Base-by-base conservation (phyloP, 805 yeast species). In the Candida montana region DNA sequence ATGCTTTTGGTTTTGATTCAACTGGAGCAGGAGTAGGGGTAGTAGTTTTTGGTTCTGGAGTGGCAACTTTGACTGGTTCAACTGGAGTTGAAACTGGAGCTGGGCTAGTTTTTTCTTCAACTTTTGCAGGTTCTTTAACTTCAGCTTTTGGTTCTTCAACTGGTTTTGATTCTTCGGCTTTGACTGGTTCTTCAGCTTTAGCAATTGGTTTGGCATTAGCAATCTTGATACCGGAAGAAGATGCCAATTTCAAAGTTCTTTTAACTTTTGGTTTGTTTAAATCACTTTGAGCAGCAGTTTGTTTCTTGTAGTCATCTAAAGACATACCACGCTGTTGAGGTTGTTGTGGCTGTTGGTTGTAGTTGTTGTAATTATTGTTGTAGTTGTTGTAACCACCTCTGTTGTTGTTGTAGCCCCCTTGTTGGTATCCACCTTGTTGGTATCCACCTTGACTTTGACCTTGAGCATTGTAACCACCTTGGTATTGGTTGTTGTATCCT, bases 271-370 rank as follows among this genome's bases (percentile, higher is more conserved):
- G 63, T 54, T 56, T 46, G 44, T 51, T 70, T 52, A 67, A 61
- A 35, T 66, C 54, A 28, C 61, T 54, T 55, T 64, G 41, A 10
- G 61, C 54, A 54, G 66, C 45, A 13, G 63, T 41, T 50, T 81
- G 85, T 59, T 81, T 81, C 59, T 84, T 82, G 67, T 79, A 87
- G 51, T 86, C 95, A 40, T 88, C 95, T 54, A 87, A 71, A 31
- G 90, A 75, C 87, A 86, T 79, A 47, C 80, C 81, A 54, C 69
- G 70, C 45, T 55, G 61, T 45, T 61, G 62, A 29, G 48, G 48
- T 35, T 58, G 50, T 44, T 53, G 61, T 23, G 44, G 52, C 42
- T 49, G 55, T 40, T 52, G 55, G 48, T 24, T 43, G 45, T 37
- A 10, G 11, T 26, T 26, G 13, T 26, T 8, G 29, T 26, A 8